Conservation (phyloP, 1,139 yeast species). For the Lodderomyces metapsilosis region DNA sequence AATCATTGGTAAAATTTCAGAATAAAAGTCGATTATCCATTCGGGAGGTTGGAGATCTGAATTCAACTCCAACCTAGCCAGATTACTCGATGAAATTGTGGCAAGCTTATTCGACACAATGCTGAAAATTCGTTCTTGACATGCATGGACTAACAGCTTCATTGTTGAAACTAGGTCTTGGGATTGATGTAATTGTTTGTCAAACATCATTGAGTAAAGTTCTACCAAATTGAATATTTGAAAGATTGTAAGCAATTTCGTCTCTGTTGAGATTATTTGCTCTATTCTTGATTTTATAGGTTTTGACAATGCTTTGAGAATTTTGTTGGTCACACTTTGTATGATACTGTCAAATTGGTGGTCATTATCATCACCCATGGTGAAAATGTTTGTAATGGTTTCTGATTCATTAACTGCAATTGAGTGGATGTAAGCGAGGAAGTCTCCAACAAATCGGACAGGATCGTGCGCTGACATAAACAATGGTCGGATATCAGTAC, state of each 20-base stretch:
- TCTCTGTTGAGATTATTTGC: slow-evolving; percentile 66
- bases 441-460: slow-evolving; percentile 77
- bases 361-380: slow-evolving; percentile 17
- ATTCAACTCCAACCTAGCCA: slow-evolving; percentile 41
- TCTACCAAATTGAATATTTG: slow-evolving; percentile 63
- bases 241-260: slow-evolving; percentile 52
- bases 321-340: slow-evolving; percentile 32
- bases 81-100: slow-evolving; percentile 38
- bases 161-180: slow-evolving; percentile 24
- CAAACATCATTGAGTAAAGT: slow-evolving; percentile 68
- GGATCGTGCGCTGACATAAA: slow-evolving; percentile 78
- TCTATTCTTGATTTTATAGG: slow-evolving; percentile 53
- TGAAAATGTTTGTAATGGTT: slow-evolving; percentile 50
- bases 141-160: slow-evolving; percentile 23
- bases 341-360: slow-evolving; percentile 24
- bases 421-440: slow-evolving; percentile 85
- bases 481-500: slow-evolving; percentile 45
- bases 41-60: slow-evolving; percentile 67
- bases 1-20: slow-evolving; percentile 49
- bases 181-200: slow-evolving; percentile 37
- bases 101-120: slow-evolving; percentile 42
- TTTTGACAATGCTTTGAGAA: slow-evolving; percentile 37
- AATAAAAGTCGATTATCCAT: slow-evolving; percentile 62
- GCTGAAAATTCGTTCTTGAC: slow-evolving; percentile 42
- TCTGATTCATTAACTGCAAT: slow-evolving; percentile 90